Evolutionary conservation across 1,284 basidiomycete genomes (phyloP).

Genomic region (Ustilago xerochloae): DNA sequence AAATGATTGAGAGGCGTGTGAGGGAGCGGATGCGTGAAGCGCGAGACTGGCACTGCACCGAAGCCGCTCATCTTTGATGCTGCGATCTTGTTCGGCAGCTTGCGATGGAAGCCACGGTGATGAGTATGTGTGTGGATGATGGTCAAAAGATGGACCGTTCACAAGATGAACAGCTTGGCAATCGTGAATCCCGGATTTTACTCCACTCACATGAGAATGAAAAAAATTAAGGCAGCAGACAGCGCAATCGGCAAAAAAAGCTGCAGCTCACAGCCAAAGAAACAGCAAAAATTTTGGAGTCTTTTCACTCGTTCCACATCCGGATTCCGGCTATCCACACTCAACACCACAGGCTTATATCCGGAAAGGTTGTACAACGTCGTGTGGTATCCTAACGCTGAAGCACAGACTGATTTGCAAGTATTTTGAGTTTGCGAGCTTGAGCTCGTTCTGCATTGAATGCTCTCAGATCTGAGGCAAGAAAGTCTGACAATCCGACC

Average conservation of each 20-base stretch:
- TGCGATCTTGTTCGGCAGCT: background rate
- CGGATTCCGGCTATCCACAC: constrained; percentile 40
- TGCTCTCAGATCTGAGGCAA: too few relatives aligned
- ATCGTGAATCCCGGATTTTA: too few relatives aligned
- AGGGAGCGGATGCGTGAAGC: constrained; percentile 32
- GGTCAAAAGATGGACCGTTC: background rate
- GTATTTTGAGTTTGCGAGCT: too few relatives aligned
- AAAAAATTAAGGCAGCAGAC: background rate
- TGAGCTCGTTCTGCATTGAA: too few relatives aligned
- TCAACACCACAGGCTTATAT: background rate
- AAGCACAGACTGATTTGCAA: too few relatives aligned
- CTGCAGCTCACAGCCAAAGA: too few relatives aligned
- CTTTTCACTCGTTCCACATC: constrained; percentile 11
- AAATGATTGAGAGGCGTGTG: constrained; percentile 48
- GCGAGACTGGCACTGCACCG: constrained; percentile 23
- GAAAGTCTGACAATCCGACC: too few relatives aligned
- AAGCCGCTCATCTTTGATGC: constrained; percentile 25
- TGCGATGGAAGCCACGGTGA: background rate
- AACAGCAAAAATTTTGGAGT: constrained; percentile 6
- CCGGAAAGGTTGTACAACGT: background rate
- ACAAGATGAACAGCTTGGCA: background rate
- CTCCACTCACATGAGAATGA: constrained; percentile 6
- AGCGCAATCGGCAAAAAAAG: background rate
- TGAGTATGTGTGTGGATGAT: background rate
- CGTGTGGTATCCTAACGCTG: too few relatives aligned